A percentile compares a stretch with the other conserved stretches of the same genome.
These are phyloP conservation scores for Monosporascus sp. DNA, from an alignment of 2,329 filamentous ascomycete species.

Conservation along the genomic window DNA sequence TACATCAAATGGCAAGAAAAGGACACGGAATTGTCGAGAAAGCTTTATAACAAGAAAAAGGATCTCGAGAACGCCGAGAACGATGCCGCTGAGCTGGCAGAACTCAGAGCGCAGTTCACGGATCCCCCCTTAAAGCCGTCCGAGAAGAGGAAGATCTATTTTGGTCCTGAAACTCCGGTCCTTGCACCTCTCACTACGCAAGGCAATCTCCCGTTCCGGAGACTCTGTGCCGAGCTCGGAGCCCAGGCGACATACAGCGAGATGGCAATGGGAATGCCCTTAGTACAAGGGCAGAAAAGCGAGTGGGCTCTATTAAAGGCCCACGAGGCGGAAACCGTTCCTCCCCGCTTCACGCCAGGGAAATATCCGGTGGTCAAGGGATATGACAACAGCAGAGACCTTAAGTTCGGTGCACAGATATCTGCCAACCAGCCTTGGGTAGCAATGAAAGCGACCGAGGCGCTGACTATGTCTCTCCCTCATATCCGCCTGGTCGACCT, in stretches of 20 bases:
- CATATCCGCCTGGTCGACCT: constrained; percentile 86
- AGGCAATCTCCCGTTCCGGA: constrained; percentile 90
- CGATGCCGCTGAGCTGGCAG: constrained; percentile 39
- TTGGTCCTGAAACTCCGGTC: constrained; percentile 86
- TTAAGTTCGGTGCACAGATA: constrained; percentile 90
- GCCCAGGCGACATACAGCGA: constrained; percentile 95
- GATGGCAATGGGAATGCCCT: constrained; percentile 89
- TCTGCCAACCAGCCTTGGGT: constrained; percentile 89
- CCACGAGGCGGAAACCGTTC: constrained; percentile 72
- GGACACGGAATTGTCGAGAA: constrained; percentile 46
- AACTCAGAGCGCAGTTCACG: constrained; percentile 73
- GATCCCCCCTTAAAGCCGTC: constrained; percentile 85
- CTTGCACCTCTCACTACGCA: constrained; percentile 95
- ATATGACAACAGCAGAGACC: constrained; percentile 77
- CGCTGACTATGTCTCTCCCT: constrained; percentile 70
- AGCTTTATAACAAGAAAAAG: constrained; percentile 40
- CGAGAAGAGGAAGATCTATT: constrained; percentile 91
- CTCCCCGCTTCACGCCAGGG: constrained; percentile 61
- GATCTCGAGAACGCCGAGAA: constrained; percentile 36
- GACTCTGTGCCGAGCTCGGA: constrained; percentile 82
- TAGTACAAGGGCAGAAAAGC: constrained; percentile 82
- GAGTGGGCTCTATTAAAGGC: constrained; percentile 96
- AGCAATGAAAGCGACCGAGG: constrained; percentile 81
- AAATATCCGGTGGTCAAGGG: constrained; percentile 55
- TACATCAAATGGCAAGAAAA: constrained; percentile 75